Evolutionary conservation across 768 basidiomycete genomes (phyloP), one percentile per base, ranked within the genome.

Genomic region (Suillus plorans): DNA sequence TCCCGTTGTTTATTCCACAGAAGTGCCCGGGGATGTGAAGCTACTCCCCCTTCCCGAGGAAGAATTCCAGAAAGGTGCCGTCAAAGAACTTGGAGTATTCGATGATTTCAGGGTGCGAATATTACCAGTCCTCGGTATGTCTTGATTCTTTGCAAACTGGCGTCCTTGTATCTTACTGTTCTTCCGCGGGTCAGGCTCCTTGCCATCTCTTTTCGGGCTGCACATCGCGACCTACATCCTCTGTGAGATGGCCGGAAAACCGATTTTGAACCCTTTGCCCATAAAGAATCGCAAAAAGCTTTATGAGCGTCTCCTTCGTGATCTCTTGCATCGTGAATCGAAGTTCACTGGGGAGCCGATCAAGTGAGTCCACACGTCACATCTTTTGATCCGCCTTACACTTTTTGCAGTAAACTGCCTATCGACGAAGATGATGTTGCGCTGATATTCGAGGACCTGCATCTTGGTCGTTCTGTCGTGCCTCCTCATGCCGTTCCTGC

Each of bases 101-200:
- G 92, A 95, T 71, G 93, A 97, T 74, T 98, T 98, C 79, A 82
- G 97, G 37, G 93, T 99, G 13, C 85, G 97, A 44, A 97, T 98
- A 68, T 75, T 98, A 13, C 97, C 97, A 36, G 97, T 98, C 5
- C 82, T 98, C 4, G 94, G 91, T 89, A 60, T 8, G 84, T 73
- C 28, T 44, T 47, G 56, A n/a, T 42, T n/a, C 34, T 41, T 41
- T 47, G 52, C 6, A 20, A 28, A 18, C 18, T 37, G 28, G 60
- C 34, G 28, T n/a, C 28, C n/a, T 53, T 7, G 5, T 59, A 25
- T 16, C 64, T 14, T 31, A 61, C 65, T 39, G 70, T 31, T 31
- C 34, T 56, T 44, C 13, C 2, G 36, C 9, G 57, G 1, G n/a
- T 3, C 47, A 76, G 75, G 75, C 0, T 92, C 95, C 0, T 77